Percentiles rank a stretch among this genome's conserved stretches.
These are phyloP conservation scores for Penium margaritaceum DNA, from an alignment of 139 green algal genomes.

Conservation along the genomic window DNA sequence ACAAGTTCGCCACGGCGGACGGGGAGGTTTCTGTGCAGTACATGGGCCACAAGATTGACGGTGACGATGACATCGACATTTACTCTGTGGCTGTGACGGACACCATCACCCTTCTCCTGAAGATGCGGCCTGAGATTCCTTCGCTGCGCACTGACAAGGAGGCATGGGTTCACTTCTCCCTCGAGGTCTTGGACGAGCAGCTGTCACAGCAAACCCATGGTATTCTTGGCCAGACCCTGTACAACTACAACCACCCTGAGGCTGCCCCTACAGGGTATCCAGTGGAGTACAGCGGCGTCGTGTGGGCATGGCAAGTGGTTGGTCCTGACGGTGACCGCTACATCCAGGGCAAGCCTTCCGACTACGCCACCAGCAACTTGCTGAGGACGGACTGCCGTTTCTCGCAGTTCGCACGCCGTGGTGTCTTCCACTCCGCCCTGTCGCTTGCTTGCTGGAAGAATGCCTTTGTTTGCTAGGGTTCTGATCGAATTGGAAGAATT, in stretches of 20 bases:
- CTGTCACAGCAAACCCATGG: conserved; percentile 11
- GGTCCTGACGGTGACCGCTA: conserved; percentile 25
- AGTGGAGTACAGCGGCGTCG: conserved; percentile 26
- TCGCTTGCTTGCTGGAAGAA: neutral
- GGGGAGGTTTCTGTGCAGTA: no score
- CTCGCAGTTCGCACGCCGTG: conserved; percentile 19
- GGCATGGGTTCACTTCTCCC: conserved; percentile 22
- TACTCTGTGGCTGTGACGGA: conserved; percentile 9
- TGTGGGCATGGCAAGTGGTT: conserved; percentile 36
- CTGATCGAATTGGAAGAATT: no score
- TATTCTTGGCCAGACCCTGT: conserved; percentile 33
- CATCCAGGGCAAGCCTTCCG: conserved; percentile 23
- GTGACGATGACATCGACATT: conserved; percentile 28
- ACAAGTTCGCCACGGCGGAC: conserved; percentile 21
- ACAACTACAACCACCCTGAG: conserved; percentile 19
- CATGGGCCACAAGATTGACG: no score
- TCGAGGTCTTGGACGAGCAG: conserved; percentile 38
- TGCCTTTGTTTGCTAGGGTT: conserved; percentile 5
- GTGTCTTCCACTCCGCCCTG: neutral
- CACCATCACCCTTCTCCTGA: conserved; percentile 17
- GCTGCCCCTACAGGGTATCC: conserved; percentile 22
- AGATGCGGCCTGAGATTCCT: conserved; percentile 20
- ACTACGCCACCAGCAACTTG: conserved; percentile 31
- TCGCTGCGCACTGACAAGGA: conserved; percentile 4
- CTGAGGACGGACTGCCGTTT: conserved; percentile 31